These are phyloP conservation scores for Ganoderma lingzhi DNA, from an alignment of 1,284 basidiomycete species.

Conservation along the genomic window DNA sequence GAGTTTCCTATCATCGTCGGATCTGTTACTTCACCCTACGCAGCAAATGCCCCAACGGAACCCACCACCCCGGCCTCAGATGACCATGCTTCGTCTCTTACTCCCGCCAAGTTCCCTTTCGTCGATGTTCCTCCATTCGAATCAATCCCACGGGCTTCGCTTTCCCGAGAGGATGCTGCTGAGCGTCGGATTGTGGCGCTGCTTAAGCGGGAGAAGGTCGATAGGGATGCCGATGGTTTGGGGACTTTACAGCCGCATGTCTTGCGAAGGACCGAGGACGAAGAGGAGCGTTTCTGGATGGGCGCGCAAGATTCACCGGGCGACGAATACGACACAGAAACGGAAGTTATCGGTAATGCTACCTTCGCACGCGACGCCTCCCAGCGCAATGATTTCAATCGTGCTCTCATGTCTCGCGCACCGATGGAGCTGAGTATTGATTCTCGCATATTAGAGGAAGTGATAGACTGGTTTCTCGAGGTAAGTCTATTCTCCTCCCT, in stretches of 20 bases:
- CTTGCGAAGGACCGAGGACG: slow-evolving; percentile 8
- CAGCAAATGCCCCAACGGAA: slow-evolving; percentile 29
- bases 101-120: slow-evolving; percentile 49
- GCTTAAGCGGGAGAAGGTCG: slow-evolving; percentile 49
- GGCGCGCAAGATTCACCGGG: background rate
- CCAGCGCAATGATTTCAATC: background rate
- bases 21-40: background rate
- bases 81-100: slow-evolving; percentile 6
- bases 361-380: background rate
- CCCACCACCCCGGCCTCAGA: slow-evolving; percentile 32
- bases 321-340: slow-evolving; percentile 14
- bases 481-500: slow-evolving; percentile 37
- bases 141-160: slow-evolving; percentile 43
- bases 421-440: slow-evolving; percentile 36
- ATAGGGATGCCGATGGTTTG: slow-evolving; percentile 45
- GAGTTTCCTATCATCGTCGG: slow-evolving; percentile 7
- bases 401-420: background rate
- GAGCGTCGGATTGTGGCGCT: slow-evolving; percentile 51
- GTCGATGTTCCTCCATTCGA: slow-evolving; percentile 57
- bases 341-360: background rate
- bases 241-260: background rate
- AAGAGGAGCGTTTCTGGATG: slow-evolving; percentile 24
- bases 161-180: slow-evolving; percentile 50
- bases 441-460: slow-evolving; percentile 42
- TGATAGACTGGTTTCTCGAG: slow-evolving; percentile 53